Evolutionary conservation across 192 early-diverging fungal genomes (phyloP), one percentile per base, ranked within the genome.

Genomic region (Backusella luteola): DNA sequence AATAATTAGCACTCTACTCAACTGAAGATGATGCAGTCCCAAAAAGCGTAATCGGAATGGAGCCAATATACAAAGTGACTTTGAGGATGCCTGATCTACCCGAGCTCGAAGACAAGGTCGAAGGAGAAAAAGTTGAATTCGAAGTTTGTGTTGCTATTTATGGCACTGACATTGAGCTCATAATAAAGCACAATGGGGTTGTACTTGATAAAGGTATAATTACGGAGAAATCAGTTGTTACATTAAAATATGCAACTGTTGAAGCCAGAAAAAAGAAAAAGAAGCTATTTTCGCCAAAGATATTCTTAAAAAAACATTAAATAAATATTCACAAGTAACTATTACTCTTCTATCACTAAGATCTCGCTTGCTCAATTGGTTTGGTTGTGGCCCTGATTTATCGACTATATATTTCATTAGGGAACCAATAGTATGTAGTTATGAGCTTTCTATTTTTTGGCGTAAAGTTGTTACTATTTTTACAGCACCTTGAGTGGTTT

Each of bases 131-230:
- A 9, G 26, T 59, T 59, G 53, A 59, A 26, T 59, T 59, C 21
- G 53, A 59, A 26, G 53, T 59, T 59, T 59, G 53, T 59, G 53
- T 59, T 19, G 53, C 53, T 23, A 59, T 59, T 59, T 59, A 59
- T 59, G 53, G 53, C 21, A 59, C 53, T 59, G 53, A 59, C 21
- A 59, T 59, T 26, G 53, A 59, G 21, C 53, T 59, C 21, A 59
- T 26, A 23, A 59, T 59, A 2, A 59, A 12, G 21, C 53, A 59
- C 11, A 12, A 59, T 3, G 53, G 53, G 7, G 53, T 11, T 4
- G 17, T 59, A 26, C 53, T 59, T 26, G 53, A 59, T 59, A 59
- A 59, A 23, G 53, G 23, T 23, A 9, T 59, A 26, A 59, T 59
- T 26, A 59, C 53, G 11, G 53, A 59, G 21, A 59, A 59, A 59